phyloP scores from a whole-genome alignment of 192 early-diverging fungal genomes.

The Mortierella claussenii region DNA sequence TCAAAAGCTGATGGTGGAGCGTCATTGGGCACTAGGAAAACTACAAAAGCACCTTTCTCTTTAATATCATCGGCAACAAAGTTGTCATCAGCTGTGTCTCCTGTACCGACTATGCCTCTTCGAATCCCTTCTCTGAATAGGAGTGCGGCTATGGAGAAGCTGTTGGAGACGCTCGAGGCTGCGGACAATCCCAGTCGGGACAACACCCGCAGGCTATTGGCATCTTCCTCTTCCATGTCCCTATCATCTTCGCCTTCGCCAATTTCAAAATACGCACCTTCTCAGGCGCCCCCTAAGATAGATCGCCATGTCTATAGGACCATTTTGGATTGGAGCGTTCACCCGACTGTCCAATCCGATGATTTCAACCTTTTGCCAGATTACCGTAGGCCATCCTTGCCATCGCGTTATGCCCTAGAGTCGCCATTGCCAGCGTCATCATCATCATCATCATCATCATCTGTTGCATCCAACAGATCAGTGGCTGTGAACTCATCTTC shows the following conservation, averaged over 20 bases:
- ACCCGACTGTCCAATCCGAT: slow-evolving; percentile 22
- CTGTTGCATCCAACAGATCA: neutral
- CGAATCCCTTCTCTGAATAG: too few relatives aligned
- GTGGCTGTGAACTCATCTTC: neutral
- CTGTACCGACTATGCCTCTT: too few relatives aligned
- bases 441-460: neutral
- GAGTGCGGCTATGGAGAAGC: too few relatives aligned
- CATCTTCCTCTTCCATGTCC: neutral
- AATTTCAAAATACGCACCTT: neutral
- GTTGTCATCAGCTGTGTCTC: too few relatives aligned
- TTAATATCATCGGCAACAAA: too few relatives aligned
- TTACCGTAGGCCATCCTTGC: neutral
- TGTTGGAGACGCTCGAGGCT: too few relatives aligned
- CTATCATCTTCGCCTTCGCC: neutral
- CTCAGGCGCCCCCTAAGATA: slow-evolving; percentile 6
- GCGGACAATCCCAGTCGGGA: neutral
- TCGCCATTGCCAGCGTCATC: neutral
- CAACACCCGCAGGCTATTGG: neutral
- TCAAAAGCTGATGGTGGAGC: too few relatives aligned
- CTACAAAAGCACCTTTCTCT: too few relatives aligned
- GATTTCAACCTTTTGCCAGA: slow-evolving; percentile 13
- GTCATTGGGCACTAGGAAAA: too few relatives aligned
- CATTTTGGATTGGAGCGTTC: slow-evolving; percentile 40
- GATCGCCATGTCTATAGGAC: slow-evolving; percentile 18
- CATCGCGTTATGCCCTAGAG: neutral